These are phyloP conservation scores for Coelastrella sp. DNA, from an alignment of 139 green algal genomes.

Conservation along the genomic window DNA sequence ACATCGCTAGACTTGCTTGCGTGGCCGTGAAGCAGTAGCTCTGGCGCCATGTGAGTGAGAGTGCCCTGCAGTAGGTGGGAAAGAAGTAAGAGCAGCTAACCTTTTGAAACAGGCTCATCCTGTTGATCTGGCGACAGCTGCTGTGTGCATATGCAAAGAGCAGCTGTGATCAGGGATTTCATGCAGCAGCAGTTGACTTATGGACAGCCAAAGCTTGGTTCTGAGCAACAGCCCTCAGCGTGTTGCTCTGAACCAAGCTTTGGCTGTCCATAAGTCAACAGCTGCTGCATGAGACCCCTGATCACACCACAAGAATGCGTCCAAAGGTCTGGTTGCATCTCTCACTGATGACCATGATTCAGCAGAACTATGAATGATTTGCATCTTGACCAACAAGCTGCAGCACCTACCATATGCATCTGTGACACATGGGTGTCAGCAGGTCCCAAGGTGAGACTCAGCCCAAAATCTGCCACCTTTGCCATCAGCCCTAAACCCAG, in stretches of 20 bases:
- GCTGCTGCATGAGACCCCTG: no score
- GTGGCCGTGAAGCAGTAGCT: conserved; percentile 53
- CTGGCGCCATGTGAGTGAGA: conserved; percentile 22
- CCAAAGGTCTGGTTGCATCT: no score
- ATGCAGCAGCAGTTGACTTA: not conserved
- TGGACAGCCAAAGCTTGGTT: not conserved
- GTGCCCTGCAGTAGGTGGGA: not conserved
- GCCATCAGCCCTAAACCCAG: conserved; percentile 34
- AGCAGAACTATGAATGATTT: not conserved
- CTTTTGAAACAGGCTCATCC: no score
- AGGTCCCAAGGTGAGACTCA: conserved; percentile 30
- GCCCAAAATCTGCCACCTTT: conserved; percentile 56
- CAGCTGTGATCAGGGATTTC: no score
- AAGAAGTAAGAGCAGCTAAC: not conserved
- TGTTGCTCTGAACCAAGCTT: no score
- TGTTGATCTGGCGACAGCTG: no score
- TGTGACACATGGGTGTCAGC: conserved; percentile 32
- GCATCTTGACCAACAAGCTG: not conserved
- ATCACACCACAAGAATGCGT: no score
- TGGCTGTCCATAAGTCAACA: no score
- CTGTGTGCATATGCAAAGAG: no score
- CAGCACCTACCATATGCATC: conserved; percentile 34
- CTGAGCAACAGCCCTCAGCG: not conserved
- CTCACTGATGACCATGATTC: no score
- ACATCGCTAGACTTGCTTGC: conserved; percentile 55